A percentile compares a stretch with the other conserved stretches of the same genome.
Conservation (phyloP, 2,329 filamentous ascomycete genomes). For the Aureobasidium sp. region DNA sequence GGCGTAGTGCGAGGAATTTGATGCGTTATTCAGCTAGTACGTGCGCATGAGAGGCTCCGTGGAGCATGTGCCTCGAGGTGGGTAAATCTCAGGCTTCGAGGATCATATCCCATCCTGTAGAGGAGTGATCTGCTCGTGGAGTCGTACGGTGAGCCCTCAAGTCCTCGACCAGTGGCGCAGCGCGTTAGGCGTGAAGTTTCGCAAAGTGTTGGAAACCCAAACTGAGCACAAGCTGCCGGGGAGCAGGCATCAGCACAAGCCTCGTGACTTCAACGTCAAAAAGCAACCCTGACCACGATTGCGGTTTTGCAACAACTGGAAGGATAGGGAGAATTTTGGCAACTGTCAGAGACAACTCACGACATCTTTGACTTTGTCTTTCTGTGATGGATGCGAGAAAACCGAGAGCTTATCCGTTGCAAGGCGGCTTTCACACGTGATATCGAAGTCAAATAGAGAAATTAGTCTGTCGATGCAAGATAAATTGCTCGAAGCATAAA, state of each 20-base stretch:
- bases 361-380: not conserved
- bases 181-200: conserved; percentile 9
- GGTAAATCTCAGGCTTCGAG: not conserved
- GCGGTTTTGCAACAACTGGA: not conserved
- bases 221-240: conserved; percentile 9
- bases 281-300: not conserved
- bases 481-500: not conserved
- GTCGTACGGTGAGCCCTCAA: not conserved
- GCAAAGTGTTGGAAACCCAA: conserved; percentile 10
- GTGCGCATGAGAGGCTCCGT: not conserved
- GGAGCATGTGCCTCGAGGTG: not conserved
- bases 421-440: not conserved
- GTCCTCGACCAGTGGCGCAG: conserved; percentile 2
- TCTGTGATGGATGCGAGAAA: not conserved
- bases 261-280: not conserved
- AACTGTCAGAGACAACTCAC: conserved; percentile 6
- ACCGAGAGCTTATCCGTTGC: not conserved
- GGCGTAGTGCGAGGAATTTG: not conserved
- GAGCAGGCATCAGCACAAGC: not conserved
- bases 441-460: not conserved
- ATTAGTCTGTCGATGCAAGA: not conserved
- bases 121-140: conserved; percentile 5
- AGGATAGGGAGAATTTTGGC: not conserved
- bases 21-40: not conserved
- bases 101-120: conserved; percentile 1